A percentile compares a stretch with the other conserved stretches of the same genome.
Conservation (phyloP, 768 basidiomycete genomes). For the Boletus eberwhitei region DNA sequence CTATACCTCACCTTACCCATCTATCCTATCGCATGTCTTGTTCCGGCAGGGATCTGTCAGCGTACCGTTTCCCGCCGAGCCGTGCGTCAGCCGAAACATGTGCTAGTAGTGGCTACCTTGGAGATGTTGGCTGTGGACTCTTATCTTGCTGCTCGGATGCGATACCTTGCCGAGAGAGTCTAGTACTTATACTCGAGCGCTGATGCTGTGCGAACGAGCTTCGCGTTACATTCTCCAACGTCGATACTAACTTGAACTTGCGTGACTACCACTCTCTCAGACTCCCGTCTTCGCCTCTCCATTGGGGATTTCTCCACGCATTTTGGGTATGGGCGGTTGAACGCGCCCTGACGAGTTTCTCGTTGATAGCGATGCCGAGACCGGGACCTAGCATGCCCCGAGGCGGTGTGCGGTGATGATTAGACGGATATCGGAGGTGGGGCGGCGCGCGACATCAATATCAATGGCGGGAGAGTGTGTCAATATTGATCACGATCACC, state of each 20-base stretch:
- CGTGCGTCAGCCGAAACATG: not conserved
- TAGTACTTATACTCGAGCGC: too few species aligned
- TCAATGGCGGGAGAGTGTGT: not conserved
- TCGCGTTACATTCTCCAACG: too few species aligned
- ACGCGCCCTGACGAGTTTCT: constrained; percentile 43
- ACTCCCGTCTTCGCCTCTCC: constrained; percentile 53
- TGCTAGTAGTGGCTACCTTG: not conserved
- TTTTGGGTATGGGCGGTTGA: constrained; percentile 14
- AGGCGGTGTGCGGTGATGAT: constrained; percentile 2
- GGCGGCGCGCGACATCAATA: not conserved
- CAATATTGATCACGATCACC: not conserved
- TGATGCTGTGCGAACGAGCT: too few species aligned
- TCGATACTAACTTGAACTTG: not conserved
- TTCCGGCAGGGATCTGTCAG: not conserved
- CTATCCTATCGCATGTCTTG: constrained; percentile 1
- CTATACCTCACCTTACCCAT: not conserved
- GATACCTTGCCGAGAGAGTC: not conserved
- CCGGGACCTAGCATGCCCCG: constrained; percentile 42
- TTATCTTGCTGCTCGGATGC: not conserved
- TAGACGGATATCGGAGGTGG: not conserved
- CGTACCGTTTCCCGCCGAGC: constrained; percentile 7
- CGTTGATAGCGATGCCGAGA: constrained; percentile 61
- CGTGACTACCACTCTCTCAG: constrained; percentile 49
- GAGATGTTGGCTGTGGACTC: not conserved
- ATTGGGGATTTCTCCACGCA: constrained; percentile 38